Percentiles rank a stretch among this genome's conserved stretches.
phyloP scores from a whole-genome alignment of 371 early-diverging fungal genomes.

The Mucor racemosus region DNA sequence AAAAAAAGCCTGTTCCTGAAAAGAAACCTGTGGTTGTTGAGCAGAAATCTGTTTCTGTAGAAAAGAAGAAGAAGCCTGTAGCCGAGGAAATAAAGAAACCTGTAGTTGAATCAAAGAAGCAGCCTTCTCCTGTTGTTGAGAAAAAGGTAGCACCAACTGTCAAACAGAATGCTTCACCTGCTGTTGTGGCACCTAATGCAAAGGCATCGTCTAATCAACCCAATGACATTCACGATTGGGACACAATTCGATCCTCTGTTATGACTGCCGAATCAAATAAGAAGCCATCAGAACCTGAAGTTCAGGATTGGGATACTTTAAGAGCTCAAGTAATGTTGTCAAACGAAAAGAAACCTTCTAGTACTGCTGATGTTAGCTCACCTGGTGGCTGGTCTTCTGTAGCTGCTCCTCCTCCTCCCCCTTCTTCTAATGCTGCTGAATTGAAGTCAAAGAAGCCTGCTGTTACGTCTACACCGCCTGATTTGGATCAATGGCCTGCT shows the following conservation, averaged over 20 bases:
- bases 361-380: background rate
- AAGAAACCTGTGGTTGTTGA: background rate
- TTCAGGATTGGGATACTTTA: constrained; percentile 18
- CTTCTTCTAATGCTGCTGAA: background rate
- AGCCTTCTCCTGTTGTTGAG: background rate
- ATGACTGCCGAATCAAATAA: background rate
- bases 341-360: background rate
- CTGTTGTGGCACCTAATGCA: background rate
- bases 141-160: background rate
- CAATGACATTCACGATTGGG: constrained; percentile 7
- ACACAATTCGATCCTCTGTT: background rate
- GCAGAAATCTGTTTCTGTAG: constrained; percentile 1
- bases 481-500: background rate
- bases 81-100: background rate
- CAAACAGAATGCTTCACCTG: background rate
- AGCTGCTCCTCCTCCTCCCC: background rate
- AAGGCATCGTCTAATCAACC: background rate
- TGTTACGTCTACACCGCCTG: background rate
- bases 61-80: constrained; percentile 7
- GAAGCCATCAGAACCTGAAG: background rate
- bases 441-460: background rate
- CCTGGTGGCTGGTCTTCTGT: constrained; percentile 14
- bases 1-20: background rate
- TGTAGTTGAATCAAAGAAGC: background rate
- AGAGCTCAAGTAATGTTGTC: constrained; percentile 11